Base-by-base conservation (phyloP, 805 yeast species). In the Metschnikowia kofuensis region DNA sequence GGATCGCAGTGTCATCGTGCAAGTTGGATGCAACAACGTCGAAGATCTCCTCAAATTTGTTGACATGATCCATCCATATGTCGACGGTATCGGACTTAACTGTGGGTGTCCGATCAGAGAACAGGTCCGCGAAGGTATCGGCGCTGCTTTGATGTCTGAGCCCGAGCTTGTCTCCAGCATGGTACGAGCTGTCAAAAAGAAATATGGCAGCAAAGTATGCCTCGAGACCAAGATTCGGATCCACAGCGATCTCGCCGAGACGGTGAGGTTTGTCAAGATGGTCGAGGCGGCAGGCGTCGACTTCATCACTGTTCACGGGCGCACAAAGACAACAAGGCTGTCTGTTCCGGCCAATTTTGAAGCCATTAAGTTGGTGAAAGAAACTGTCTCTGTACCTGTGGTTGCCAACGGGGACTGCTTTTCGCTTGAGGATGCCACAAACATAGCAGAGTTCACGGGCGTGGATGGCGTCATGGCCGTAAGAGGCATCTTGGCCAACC, bases 351-450 rank as follows among this genome's bases (percentile, higher is more conserved):
- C 86, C 2, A 80, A 91, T 64, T 77, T 85, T 38, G 94, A 87
- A 27, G 96, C 96, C 13, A 91, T 94, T 37, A 81, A 78, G 58
- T 65, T 68, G 9, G 76, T 94, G 13, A 80, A 82, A 50, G 77
- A 77, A 16, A 67, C 72, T n/a, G 75, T 75, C 0, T 61, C 56
- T 4, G 82, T 85, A 0, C 98, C 97, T 0, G 90, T 94, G 1
- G 85, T 94, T n/a, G 97, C 98, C 2, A 94, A 94, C 61, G 99
- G 99, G n/a, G 98, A 94, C 66, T 91, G 96, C 60, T 86, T 86
- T 60, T 62, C 78, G 0, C 67, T 82, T 26, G 69, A 74, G 14
- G 96, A 89, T 62, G 84, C 87, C n/a, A 59, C 70, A 38, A 61
- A 64, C 15, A 91, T 92, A 28, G 80, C 81, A 0, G 69, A 77